A percentile compares a stretch with the other conserved stretches of the same genome.
These are phyloP conservation scores for Mycena sanguinolenta DNA, from an alignment of 768 basidiomycete species.

Conservation along the genomic window DNA sequence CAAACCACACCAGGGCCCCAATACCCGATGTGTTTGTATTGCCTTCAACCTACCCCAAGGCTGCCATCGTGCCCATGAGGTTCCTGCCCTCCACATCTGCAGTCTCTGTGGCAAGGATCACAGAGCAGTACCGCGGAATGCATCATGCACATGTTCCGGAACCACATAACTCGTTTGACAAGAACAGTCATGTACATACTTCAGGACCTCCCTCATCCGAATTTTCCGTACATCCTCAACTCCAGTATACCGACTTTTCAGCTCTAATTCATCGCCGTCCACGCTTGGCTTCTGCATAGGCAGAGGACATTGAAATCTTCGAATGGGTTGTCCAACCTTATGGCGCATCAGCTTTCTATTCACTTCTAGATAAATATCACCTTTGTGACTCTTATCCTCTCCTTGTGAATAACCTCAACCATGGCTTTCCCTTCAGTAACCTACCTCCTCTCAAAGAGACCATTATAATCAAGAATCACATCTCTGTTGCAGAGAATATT, in stretches of 20 bases:
- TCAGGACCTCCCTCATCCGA: neutral
- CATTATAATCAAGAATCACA: no score
- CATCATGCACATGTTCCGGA: slow-evolving; percentile 7
- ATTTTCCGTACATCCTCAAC: no score
- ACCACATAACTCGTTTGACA: neutral
- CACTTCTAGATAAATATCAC: slow-evolving; percentile 39
- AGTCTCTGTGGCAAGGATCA: slow-evolving; percentile 48
- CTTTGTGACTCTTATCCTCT: slow-evolving; percentile 45
- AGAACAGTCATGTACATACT: slow-evolving; percentile 1
- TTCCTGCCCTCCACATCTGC: slow-evolving; percentile 41
- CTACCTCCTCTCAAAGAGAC: no score
- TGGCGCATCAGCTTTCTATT: slow-evolving; percentile 44
- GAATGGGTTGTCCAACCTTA: slow-evolving; percentile 48
- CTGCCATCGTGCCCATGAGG: slow-evolving; percentile 25
- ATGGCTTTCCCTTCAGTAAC: slow-evolving; percentile 50
- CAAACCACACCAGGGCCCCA: slow-evolving; percentile 1
- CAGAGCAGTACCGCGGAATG: slow-evolving; percentile 41
- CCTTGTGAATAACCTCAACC: slow-evolving; percentile 44
- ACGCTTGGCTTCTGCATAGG: neutral
- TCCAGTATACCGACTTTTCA: slow-evolving; percentile 36
- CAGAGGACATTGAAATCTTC: slow-evolving; percentile 38
- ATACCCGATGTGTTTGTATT: slow-evolving; percentile 38
- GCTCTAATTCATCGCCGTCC: slow-evolving; percentile 34
- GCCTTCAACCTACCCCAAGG: slow-evolving; percentile 38
- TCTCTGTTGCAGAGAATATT: no score